Base-by-base conservation (phyloP, 208 protist species). In the Blastocrithidia nonstop region DNA sequence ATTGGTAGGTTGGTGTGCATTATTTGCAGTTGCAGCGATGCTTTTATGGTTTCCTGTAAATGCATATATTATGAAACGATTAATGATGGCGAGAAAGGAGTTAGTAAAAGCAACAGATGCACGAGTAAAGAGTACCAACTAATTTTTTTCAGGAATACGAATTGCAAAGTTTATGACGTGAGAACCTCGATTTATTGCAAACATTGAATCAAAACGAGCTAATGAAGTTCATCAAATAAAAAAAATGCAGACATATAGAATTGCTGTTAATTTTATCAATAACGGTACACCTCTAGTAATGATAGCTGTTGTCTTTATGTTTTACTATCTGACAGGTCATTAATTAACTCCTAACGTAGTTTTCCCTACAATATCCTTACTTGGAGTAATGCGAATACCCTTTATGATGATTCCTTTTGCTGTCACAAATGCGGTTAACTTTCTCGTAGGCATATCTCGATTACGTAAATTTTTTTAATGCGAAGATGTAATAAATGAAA, bases 91-190 rank as follows among this genome's bases (percentile, higher is more conserved):
- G 24, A 55, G 59, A 1, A 21, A 16, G 15, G 25, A 50, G 11
- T 74, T 23, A 25, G 55, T 69, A 11, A 46, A 45, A 25, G 36
- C 44, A 16, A 95, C 69, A 0, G 95, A 97, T 54, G 59, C 58
- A 13, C 81, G 93, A 41, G 52, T 96, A 22, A 88, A 90, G 54
- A 51, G 66, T 3, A 88, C 84, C 4, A 96, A 93, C 59, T 88
- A 97, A 54, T 73, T 96, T 29, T 52, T 97, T n/a, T 61, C 66
- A 15, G 76, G 73, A 2, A 94, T 97, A 3, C 71, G 87, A n/a
- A 53, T 96, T 0, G 83, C 87, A 23, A 97, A 97, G 67, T 71
- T 95, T 7, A 95, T 90, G 71, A 69, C 71, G 13, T 96, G 87
- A 86, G 92, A 96, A 50, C 54, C 73, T 13, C 19, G 42, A 31